phyloP scores from a whole-genome alignment of 2,329 filamentous ascomycete species.

The Fusarium multiceps region DNA sequence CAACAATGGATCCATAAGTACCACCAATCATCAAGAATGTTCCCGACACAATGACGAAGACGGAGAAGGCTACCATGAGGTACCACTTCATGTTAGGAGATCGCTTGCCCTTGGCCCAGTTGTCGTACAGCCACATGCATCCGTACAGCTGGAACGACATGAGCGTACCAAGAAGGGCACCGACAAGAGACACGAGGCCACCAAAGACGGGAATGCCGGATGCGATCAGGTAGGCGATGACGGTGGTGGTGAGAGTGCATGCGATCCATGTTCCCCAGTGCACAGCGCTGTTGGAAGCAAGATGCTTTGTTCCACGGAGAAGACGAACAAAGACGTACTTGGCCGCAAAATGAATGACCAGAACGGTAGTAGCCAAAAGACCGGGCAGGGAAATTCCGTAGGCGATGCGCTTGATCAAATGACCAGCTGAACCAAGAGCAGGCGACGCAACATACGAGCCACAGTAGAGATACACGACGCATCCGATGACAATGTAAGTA shows the following conservation, averaged over 20 bases:
- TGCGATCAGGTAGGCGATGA: slow-evolving; percentile 47
- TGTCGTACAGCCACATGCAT: slow-evolving; percentile 48
- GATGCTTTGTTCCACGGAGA: slow-evolving; percentile 47
- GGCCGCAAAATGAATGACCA: slow-evolving; percentile 44
- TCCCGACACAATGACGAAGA: slow-evolving; percentile 35
- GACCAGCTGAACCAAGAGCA: slow-evolving; percentile 59
- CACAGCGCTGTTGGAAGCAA: slow-evolving; percentile 43
- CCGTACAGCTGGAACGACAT: slow-evolving; percentile 48
- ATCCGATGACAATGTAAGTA: slow-evolving; percentile 50
- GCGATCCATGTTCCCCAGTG: slow-evolving; percentile 50
- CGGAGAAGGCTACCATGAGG: slow-evolving; percentile 29
- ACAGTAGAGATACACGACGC: slow-evolving; percentile 59
- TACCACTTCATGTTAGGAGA: slow-evolving; percentile 23
- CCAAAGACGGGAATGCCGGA: slow-evolving; percentile 44
- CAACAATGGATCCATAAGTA: slow-evolving; percentile 58
- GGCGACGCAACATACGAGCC: slow-evolving; percentile 60
- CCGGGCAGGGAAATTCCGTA: slow-evolving; percentile 54
- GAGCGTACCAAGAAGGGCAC: slow-evolving; percentile 47
- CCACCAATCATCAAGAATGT: slow-evolving; percentile 58
- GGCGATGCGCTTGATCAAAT: slow-evolving; percentile 55
- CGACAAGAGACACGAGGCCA: slow-evolving; percentile 45
- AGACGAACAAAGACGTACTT: slow-evolving; percentile 37
- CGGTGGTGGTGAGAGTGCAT: slow-evolving; percentile 42
- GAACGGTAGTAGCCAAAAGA: slow-evolving; percentile 44
- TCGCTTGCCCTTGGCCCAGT: slow-evolving; percentile 38